Percentiles rank a stretch among this genome's conserved stretches.
phyloP scores from a whole-genome alignment of 371 early-diverging fungal genomes.

The Saksenaea oblongispora region DNA sequence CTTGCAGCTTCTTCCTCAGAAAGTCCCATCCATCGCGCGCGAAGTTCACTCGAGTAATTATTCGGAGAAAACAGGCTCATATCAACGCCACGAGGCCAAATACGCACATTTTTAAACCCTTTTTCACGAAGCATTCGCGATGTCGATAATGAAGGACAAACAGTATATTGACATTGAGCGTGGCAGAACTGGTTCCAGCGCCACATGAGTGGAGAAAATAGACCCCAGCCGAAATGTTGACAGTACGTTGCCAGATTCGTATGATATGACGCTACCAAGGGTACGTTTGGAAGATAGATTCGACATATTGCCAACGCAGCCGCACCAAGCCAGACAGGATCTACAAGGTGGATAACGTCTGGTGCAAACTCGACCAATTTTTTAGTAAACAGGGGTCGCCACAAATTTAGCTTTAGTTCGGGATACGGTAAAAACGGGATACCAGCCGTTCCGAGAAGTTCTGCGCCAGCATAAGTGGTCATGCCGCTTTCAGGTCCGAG shows the following conservation, averaged over 20 bases:
- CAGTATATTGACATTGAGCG: slow-evolving; percentile 29
- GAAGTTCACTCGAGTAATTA: slow-evolving; percentile 23
- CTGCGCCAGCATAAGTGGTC: slow-evolving; percentile 39
- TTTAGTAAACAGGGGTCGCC: slow-evolving; percentile 41
- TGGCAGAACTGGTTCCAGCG: slow-evolving; percentile 50
- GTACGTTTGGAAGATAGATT: slow-evolving; percentile 21
- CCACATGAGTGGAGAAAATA: slow-evolving; percentile 48
- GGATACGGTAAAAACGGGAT: slow-evolving; percentile 48
- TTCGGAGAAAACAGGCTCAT: slow-evolving; percentile 30
- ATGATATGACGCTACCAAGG: slow-evolving; percentile 51
- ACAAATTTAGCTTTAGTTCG: slow-evolving; percentile 48
- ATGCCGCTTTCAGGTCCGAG: slow-evolving; percentile 44
- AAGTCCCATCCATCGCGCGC: slow-evolving; percentile 31
- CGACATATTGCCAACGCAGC: slow-evolving; percentile 27
- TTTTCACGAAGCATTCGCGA: slow-evolving; percentile 24
- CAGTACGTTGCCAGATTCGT: slow-evolving; percentile 51
- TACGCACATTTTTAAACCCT: slow-evolving; percentile 31
- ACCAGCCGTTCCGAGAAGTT: slow-evolving; percentile 44
- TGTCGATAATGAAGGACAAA: slow-evolving; percentile 47
- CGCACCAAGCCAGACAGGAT: slow-evolving; percentile 50
- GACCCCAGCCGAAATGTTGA: slow-evolving; percentile 44
- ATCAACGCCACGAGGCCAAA: slow-evolving; percentile 53
- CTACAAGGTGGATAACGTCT: slow-evolving; percentile 49
- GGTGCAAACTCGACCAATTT: slow-evolving; percentile 39
- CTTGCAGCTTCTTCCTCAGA: slow-evolving; percentile 7